Evolutionary conservation across 306 rosid genomes (phyloP).

Genomic region (Mimosa bimucronata): DNA sequence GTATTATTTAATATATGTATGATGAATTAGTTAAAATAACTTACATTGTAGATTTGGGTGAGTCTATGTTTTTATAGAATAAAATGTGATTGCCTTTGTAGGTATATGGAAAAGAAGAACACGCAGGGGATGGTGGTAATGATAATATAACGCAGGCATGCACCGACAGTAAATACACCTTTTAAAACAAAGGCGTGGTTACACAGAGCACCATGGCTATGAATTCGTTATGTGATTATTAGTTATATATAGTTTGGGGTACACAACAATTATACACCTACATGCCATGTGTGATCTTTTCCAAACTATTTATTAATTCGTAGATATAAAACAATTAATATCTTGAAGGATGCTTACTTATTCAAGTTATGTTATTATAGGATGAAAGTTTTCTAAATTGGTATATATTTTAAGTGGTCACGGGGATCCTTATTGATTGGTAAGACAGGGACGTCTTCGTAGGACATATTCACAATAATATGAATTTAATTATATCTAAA

Average conservation of each 20-base stretch:
- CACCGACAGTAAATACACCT: slow-evolving; percentile 23
- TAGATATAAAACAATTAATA: too few relatives aligned
- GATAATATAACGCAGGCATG: slow-evolving; percentile 13
- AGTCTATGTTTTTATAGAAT: too few relatives aligned
- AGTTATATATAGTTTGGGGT: not conserved
- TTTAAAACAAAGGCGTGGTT: slow-evolving; percentile 21
- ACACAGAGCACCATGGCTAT: slow-evolving; percentile 1
- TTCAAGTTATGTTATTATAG: not conserved
- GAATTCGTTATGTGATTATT: not conserved
- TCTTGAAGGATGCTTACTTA: not conserved
- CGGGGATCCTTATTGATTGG: not conserved
- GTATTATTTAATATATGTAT: too few relatives aligned
- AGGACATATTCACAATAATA: not conserved
- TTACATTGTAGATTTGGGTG: too few relatives aligned
- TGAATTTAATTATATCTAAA: not conserved
- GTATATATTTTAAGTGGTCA: not conserved
- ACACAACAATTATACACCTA: not conserved
- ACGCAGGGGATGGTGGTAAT: not conserved
- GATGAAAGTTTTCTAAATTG: not conserved
- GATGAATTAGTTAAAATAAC: too few relatives aligned
- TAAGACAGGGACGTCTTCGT: not conserved
- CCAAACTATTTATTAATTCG: too few relatives aligned
- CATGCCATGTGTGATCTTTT: not conserved
- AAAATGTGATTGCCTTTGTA: not conserved
- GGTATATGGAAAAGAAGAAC: not conserved